Evolutionary conservation across 345 rosid genomes (phyloP), one percentile per base, ranked within the genome.

Genomic region (Gossypium mustelinum): DNA sequence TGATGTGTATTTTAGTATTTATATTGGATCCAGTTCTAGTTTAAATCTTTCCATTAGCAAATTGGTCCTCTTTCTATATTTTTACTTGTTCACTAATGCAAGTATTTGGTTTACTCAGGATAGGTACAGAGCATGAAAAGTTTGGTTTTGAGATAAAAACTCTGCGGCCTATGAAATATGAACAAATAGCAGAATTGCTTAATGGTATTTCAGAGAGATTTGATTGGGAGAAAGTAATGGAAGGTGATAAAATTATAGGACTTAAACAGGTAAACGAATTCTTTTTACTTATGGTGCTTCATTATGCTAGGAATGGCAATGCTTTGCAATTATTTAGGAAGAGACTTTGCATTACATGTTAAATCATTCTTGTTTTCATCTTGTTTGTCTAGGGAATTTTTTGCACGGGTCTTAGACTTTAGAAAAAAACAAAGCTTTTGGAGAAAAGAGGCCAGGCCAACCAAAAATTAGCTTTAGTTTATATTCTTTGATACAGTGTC

Each of bases 101-200:
- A 70, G 56, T 18, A 55, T 78, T 1, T 76, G 79, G 47, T 18
- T 69, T 70, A 81, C 78, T 27, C 97, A 95, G 99, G 84, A 95
- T 95, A 84, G 99, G 99, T 59, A 93, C 98, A 16, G 99, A 95
- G 74, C 99, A 95, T 54, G 99, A 95, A 91, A 95, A 95, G 80
- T 95, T 95, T 85, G 99, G 99, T 77, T 95, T 93, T 78, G 97
- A 93, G 81, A 79, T 86, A 75, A 86, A 84, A 80, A 89, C 91
- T 47, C 70, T 91, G 72, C 86, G 81, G 13, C 98, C 99, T 61
- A 93, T 95, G 97, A 93, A 86, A 80, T 95, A 95, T 81, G 97
- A 89, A 61, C 99, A 95, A 79, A 95, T 95, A 81, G 84, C 97
- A 1, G 94, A 91, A 81, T 78, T 95, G 84, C 98, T 95, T 60